Percentiles rank a stretch among this genome's conserved stretches.
These are phyloP conservation scores for Beauveria scarabaeidicola DNA, from an alignment of 2,329 filamentous ascomycete species.

Conservation along the genomic window DNA sequence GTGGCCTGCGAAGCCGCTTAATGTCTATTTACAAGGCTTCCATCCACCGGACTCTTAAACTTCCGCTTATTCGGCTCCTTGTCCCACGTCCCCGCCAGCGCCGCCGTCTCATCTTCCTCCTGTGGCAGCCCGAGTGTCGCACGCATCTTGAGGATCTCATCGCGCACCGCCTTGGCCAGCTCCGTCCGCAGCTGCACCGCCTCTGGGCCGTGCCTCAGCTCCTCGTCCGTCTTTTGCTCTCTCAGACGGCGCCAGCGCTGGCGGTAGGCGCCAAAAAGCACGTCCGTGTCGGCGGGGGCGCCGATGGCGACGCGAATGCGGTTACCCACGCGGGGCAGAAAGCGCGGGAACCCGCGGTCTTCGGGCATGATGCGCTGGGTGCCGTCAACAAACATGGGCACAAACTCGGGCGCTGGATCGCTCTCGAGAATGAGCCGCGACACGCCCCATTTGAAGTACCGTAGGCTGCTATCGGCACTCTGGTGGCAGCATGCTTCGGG, in stretches of 20 bases:
- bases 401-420: constrained; percentile 75
- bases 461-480: constrained; percentile 65
- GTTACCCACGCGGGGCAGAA: constrained; percentile 66
- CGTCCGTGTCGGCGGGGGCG: constrained; percentile 63
- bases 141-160: constrained; percentile 73
- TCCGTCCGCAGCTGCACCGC: constrained; percentile 65
- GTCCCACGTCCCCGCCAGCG: constrained; percentile 73
- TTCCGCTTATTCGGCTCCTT: constrained; percentile 38
- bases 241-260: constrained; percentile 64
- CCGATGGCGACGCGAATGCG: constrained; percentile 70
- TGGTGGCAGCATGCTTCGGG: constrained; percentile 94
- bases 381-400: constrained; percentile 93
- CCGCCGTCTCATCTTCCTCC: constrained; percentile 73
- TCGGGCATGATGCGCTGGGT: constrained; percentile 86
- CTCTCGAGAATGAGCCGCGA: constrained; percentile 85
- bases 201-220: constrained; percentile 44
- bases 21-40: constrained; percentile 38
- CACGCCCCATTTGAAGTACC: constrained; percentile 98
- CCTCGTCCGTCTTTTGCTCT: constrained; percentile 35
- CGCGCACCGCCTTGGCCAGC: constrained; percentile 67
- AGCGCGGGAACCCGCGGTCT: constrained; percentile 67
- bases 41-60: constrained; percentile 47
- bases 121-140: constrained; percentile 57
- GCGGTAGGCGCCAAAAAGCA: constrained; percentile 69
- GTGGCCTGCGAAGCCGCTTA: constrained; percentile 10